Evolutionary conservation across 2,329 filamentous ascomycete genomes (phyloP).

Genomic region (Cryphonectria carpinicola): DNA sequence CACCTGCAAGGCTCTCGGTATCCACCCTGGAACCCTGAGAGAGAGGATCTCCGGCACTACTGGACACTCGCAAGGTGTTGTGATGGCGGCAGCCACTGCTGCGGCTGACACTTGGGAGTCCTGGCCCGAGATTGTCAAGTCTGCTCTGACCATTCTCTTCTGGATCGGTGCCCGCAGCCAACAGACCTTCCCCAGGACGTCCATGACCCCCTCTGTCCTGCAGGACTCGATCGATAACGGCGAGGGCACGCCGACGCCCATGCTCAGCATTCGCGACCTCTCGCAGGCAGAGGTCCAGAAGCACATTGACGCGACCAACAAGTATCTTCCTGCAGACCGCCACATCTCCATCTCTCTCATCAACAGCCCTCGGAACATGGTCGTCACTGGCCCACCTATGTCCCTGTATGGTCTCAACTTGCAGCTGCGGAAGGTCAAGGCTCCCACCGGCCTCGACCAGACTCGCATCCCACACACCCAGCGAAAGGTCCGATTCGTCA

Average conservation of each 20-base stretch:
- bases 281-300: constrained; percentile 87
- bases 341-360: constrained; percentile 95
- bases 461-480: constrained; percentile 92
- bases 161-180: constrained; percentile 98
- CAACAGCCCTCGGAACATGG: constrained; percentile 96
- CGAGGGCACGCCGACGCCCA: constrained; percentile 93
- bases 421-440: constrained; percentile 94
- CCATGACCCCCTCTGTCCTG: constrained; percentile 85
- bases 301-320: constrained; percentile 95
- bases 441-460: constrained; percentile 95
- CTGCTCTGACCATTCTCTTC: constrained; percentile 90
- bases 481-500: constrained; percentile 94
- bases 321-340: constrained; percentile 88
- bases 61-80: constrained; percentile 94
- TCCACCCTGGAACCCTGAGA: constrained; percentile 85
- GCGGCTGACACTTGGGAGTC: constrained; percentile 92
- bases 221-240: constrained; percentile 93
- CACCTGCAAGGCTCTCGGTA: constrained; percentile 87
- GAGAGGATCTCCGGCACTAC: constrained; percentile 86
- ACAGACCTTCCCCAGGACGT: constrained; percentile 94
- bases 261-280: constrained; percentile 96
- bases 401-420: constrained; percentile 96
- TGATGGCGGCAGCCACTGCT: constrained; percentile 89
- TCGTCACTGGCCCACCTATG: constrained; percentile 93
- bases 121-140: constrained; percentile 77